A percentile compares a stretch with the other conserved stretches of the same genome.
Evolutionary conservation across 176 grass and related monocot genomes (phyloP).

Genomic region (Aegilops bicornis): DNA sequence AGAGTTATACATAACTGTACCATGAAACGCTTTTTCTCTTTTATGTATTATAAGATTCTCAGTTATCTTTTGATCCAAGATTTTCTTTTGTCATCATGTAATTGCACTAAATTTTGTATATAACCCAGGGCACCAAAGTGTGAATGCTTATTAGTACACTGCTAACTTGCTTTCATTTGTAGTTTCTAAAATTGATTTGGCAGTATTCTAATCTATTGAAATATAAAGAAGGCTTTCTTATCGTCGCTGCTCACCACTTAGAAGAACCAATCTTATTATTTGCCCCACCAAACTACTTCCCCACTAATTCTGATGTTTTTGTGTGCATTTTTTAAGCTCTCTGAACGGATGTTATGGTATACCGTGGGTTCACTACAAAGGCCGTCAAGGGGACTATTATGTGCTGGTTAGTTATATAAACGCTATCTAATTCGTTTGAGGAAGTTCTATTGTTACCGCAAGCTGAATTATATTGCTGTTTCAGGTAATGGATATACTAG

Average conservation of each 20-base stretch:
- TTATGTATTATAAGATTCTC: background rate
- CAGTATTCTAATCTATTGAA: constrained; percentile 5
- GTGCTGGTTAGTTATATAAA: constrained; percentile 64
- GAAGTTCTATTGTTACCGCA: background rate
- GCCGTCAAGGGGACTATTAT: constrained; percentile 95
- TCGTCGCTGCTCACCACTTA: background rate
- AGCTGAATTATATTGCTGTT: constrained; percentile 27
- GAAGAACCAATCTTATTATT: constrained; percentile 1
- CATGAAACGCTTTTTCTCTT: background rate
- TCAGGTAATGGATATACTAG: constrained; percentile 98
- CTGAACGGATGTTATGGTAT: constrained; percentile 94
- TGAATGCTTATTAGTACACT: background rate
- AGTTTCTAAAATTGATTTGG: background rate
- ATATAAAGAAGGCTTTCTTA: background rate
- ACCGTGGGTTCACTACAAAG: constrained; percentile 93
- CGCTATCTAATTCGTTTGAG: background rate
- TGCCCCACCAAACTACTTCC: background rate
- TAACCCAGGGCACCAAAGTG: background rate
- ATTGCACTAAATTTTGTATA: background rate
- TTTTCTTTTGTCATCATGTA: background rate
- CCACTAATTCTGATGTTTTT: constrained; percentile 23
- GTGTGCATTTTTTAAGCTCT: constrained; percentile 54
- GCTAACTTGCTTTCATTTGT: background rate
- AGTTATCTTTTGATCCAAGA: constrained; percentile 15
- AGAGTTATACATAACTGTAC: constrained; percentile 18